Percentiles rank a stretch among this genome's conserved stretches.
Conservation (phyloP, 2,329 filamentous ascomycete species). For the Mycogone perniciosa region DNA sequence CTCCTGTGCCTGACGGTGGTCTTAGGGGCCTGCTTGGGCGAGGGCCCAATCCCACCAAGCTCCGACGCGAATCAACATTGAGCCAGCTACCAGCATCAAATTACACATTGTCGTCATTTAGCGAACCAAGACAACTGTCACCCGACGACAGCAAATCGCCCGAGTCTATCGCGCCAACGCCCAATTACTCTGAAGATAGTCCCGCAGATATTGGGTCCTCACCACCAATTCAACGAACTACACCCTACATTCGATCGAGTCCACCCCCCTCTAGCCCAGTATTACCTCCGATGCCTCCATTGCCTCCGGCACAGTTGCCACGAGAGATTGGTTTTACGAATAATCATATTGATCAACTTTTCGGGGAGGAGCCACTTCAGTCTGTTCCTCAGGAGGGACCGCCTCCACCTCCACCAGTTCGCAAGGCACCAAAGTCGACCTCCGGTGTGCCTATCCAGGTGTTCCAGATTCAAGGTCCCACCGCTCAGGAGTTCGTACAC, state of each 20-base stretch:
- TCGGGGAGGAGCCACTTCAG: constrained; percentile 54
- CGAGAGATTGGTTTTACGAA: constrained; percentile 82
- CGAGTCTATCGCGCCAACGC: constrained; percentile 47
- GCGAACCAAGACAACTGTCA: constrained; percentile 31
- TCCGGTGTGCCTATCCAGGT: constrained; percentile 37
- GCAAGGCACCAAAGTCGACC: constrained; percentile 28
- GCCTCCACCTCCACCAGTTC: constrained; percentile 5
- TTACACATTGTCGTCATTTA: constrained; percentile 37
- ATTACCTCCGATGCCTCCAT: constrained; percentile 55
- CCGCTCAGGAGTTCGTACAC: constrained; percentile 30
- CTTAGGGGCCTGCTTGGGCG: constrained; percentile 25
- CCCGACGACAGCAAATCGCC: constrained; percentile 49
- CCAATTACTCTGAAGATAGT: constrained; percentile 55
- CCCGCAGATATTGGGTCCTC: constrained; percentile 84
- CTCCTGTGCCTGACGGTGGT: constrained; percentile 57
- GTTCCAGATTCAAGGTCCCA: constrained; percentile 33
- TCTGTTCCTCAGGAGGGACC: constrained; percentile 25
- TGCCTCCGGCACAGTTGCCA: constrained; percentile 44
- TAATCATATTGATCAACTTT: constrained; percentile 62
- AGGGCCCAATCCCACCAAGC: constrained; percentile 23
- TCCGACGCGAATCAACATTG: constrained; percentile 54
- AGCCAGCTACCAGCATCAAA: constrained; percentile 44
- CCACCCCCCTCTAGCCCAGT: constrained; percentile 75
- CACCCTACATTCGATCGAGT: constrained; percentile 49
- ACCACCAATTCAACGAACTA: constrained; percentile 67